Evolutionary conservation across 2,329 filamentous ascomycete genomes (phyloP).

Genomic region (Fusarium setosum): DNA sequence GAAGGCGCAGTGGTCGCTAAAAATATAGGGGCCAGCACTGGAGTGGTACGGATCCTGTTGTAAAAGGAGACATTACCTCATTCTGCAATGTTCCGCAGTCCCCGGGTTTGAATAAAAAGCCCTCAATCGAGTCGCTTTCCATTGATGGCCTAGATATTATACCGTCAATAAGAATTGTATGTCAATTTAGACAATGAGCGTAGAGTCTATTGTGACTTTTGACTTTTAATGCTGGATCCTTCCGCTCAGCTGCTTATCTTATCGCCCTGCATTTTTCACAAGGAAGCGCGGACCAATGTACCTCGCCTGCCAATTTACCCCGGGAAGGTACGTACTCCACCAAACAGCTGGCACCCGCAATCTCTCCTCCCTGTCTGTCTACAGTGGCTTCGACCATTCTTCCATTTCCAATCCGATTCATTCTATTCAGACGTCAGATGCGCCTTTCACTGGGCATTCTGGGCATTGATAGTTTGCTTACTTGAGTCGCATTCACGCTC

Average conservation of each 20-base stretch:
- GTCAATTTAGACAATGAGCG: too few relatives aligned
- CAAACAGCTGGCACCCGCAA: conserved; percentile 16
- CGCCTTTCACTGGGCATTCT: not conserved
- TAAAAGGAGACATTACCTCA: not conserved
- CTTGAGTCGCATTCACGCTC: not conserved
- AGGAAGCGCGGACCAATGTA: conserved; percentile 14
- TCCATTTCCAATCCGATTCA: conserved; percentile 23
- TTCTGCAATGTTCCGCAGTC: not conserved
- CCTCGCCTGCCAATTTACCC: conserved; percentile 16
- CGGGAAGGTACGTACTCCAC: conserved; percentile 19
- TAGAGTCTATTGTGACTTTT: not conserved
- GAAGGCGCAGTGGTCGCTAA: not conserved
- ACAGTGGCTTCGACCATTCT: conserved; percentile 23
- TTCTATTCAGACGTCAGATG: conserved; percentile 1
- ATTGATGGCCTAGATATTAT: too few relatives aligned
- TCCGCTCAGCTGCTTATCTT: conserved; percentile 27
- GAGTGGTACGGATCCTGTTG: not conserved
- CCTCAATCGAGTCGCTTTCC: too few relatives aligned
- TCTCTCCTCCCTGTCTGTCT: conserved; percentile 30
- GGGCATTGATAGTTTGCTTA: not conserved
- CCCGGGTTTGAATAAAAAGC: too few relatives aligned
- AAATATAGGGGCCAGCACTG: conserved; percentile 3
- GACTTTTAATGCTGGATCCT: not conserved
- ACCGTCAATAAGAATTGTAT: too few relatives aligned
- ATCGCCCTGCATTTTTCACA: conserved; percentile 34